Evolutionary conservation across 2,329 filamentous ascomycete species (phyloP).

Genomic region (Mycosphaerella arachidis): DNA sequence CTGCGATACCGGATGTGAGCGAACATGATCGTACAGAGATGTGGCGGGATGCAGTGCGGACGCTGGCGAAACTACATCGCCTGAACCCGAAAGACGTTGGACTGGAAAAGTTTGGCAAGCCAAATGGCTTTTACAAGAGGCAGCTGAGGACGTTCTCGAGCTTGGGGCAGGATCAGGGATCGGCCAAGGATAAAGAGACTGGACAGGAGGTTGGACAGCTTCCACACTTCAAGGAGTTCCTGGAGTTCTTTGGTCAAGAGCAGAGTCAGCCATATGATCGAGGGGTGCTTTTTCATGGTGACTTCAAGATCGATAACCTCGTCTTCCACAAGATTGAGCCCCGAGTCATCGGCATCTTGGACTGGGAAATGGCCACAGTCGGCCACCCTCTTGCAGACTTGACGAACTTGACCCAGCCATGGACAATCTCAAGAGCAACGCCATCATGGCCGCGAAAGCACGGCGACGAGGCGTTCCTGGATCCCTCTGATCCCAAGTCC

Average conservation of each 20-base stretch:
- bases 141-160: slow-evolving; percentile 79
- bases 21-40: slow-evolving; percentile 67
- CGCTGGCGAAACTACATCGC: slow-evolving; percentile 78
- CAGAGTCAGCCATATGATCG: slow-evolving; percentile 70
- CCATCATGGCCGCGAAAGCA: slow-evolving; percentile 26
- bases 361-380: slow-evolving; percentile 98
- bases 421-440: slow-evolving; percentile 26
- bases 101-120: slow-evolving; percentile 68
- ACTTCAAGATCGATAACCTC: slow-evolving; percentile 74
- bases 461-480: slow-evolving; percentile 23
- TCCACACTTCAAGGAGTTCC: slow-evolving; percentile 75
- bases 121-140: slow-evolving; percentile 73
- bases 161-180: slow-evolving; percentile 74
- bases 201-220: slow-evolving; percentile 72
- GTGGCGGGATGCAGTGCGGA: slow-evolving; percentile 80
- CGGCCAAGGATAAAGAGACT: slow-evolving; percentile 70
- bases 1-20: slow-evolving; percentile 68
- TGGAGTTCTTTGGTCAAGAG: slow-evolving; percentile 70
- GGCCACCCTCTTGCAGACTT: slow-evolving; percentile 94
- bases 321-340: slow-evolving; percentile 82
- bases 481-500: slow-evolving; percentile 13
- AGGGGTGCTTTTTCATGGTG: slow-evolving; percentile 79
- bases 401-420: slow-evolving; percentile 60
- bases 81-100: slow-evolving; percentile 64
- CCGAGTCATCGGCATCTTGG: slow-evolving; percentile 83